A percentile compares a stretch with the other conserved stretches of the same genome.
Conservation (phyloP, 163 green algal genomes). For the Scenedesmus sp. region DNA sequence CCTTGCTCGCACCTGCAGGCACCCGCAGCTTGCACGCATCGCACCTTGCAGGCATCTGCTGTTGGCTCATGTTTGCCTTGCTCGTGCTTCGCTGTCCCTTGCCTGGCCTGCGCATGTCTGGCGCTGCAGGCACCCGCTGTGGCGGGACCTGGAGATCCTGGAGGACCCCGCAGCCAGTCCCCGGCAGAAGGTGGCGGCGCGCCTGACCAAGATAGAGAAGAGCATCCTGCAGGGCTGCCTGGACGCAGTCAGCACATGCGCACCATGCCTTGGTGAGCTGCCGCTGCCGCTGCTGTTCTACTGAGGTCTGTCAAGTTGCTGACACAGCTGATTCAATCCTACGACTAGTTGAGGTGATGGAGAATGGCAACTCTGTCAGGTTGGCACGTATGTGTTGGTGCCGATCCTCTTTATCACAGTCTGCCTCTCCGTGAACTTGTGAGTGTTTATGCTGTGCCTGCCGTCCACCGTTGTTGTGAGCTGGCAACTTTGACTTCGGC, state of each 20-base stretch:
- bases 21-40: no score
- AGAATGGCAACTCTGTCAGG: neutral
- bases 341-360: neutral
- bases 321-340: neutral
- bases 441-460: neutral
- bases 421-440: no score
- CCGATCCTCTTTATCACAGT: no score
- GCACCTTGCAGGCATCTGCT: neutral
- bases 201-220: slow-evolving; percentile 87
- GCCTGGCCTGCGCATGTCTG: neutral
- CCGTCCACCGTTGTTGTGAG: no score
- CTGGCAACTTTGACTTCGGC: no score
- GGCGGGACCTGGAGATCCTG: slow-evolving; percentile 73
- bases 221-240: slow-evolving; percentile 69
- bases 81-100: no score
- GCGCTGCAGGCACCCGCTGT: slow-evolving; percentile 63
- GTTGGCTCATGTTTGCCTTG: no score
- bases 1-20: neutral
- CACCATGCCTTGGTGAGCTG: slow-evolving; percentile 46
- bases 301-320: neutral
- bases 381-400: no score
- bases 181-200: slow-evolving; percentile 78
- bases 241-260: slow-evolving; percentile 41
- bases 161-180: slow-evolving; percentile 65
- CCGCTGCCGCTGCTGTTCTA: neutral